These are phyloP conservation scores for Aspergillus ochraceoroseus DNA, from an alignment of 2,329 filamentous ascomycete species.

Conservation along the genomic window DNA sequence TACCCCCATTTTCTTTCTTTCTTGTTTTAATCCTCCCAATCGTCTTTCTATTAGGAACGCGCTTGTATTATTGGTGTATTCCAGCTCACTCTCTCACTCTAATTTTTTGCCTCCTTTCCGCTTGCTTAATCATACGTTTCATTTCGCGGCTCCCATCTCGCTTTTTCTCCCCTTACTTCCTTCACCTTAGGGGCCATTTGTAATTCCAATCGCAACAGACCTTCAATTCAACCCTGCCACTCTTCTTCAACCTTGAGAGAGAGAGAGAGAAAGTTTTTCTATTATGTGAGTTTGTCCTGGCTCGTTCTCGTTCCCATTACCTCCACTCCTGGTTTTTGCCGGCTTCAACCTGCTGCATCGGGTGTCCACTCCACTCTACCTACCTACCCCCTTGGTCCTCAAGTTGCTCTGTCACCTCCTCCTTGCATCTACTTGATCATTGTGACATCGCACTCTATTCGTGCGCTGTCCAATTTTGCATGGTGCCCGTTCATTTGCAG, in stretches of 20 bases:
- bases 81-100: constrained; percentile 18
- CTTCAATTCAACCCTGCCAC: constrained; percentile 10
- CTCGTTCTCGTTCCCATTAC: background rate
- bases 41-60: constrained; percentile 6
- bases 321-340: too few relatives aligned
- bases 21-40: constrained; percentile 3
- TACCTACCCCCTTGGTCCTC: constrained; percentile 9
- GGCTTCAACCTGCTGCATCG: too few relatives aligned
- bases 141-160: constrained; percentile 17
- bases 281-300: constrained; percentile 13
- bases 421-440: constrained; percentile 20
- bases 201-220: too few relatives aligned
- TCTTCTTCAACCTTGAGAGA: background rate
- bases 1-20: constrained; percentile 1
- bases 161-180: constrained; percentile 20
- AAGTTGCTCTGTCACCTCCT: constrained; percentile 13
- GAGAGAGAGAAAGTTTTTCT: constrained; percentile 4
- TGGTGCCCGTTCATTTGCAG: constrained; percentile 8
- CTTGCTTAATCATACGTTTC: constrained; percentile 17
- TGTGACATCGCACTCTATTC: constrained; percentile 1
- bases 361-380: background rate
- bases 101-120: constrained; percentile 22
- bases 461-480: background rate
- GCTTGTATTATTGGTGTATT: constrained; percentile 12
- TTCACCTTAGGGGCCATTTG: constrained; percentile 12